phyloP scores from a whole-genome alignment of 306 rosid species.

The Fragaria ananassa region DNA sequence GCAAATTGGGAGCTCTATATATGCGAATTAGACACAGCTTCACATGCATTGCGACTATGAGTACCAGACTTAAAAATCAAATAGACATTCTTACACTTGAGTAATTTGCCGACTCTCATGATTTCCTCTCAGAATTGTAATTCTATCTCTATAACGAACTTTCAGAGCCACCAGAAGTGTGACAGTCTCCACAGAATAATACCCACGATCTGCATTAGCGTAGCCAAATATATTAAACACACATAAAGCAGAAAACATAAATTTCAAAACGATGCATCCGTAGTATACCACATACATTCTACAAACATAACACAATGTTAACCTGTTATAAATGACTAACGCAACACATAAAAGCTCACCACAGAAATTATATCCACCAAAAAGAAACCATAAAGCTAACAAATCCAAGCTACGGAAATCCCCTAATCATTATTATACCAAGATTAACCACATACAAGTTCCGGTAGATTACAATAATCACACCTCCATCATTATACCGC shows the following conservation, averaged over 20 bases:
- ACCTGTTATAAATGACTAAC: not conserved
- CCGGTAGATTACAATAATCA: not conserved
- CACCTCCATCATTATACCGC: not conserved
- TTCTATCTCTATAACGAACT: constrained; percentile 97
- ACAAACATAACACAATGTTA: not conserved
- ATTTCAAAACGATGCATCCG: not conserved
- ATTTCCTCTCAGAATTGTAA: constrained; percentile 96
- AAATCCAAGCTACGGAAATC: not conserved
- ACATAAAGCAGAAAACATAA: constrained; percentile 12
- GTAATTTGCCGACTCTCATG: constrained; percentile 98
- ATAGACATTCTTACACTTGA: constrained; percentile 73
- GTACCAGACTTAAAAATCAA: not conserved
- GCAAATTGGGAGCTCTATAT: not conserved
- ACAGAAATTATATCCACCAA: not conserved
- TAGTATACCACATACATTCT: not conserved
- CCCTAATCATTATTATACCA: not conserved
- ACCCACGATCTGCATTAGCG: constrained; percentile 47
- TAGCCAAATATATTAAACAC: constrained; percentile 30
- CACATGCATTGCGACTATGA: not conserved
- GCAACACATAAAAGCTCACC: not conserved
- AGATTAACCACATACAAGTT: not conserved
- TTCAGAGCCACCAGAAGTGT: constrained; percentile 92
- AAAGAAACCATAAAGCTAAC: not conserved
- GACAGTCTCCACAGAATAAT: constrained; percentile 95
- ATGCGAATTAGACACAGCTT: constrained; percentile 19